Evolutionary conservation across 352 stramenopile genomes (phyloP).

Genomic region (Globisporangium paroecandrum): DNA sequence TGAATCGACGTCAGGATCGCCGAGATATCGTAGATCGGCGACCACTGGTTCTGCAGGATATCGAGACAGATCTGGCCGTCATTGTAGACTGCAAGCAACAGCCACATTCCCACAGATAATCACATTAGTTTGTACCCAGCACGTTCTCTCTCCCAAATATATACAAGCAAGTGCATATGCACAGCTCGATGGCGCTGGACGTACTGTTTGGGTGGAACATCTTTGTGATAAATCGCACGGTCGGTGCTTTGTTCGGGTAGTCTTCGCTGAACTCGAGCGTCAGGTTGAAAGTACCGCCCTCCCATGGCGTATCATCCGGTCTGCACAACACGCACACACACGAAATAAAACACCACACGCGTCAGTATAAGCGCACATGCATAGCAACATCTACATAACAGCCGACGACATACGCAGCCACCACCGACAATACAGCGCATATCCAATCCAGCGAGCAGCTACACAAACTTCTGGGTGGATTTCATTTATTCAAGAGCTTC

Average conservation of each 20-base stretch:
- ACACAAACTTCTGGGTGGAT: not conserved
- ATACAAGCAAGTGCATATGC: not conserved
- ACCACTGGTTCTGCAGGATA: slow-evolving; percentile 99
- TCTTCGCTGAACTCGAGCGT: slow-evolving; percentile 99
- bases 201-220: slow-evolving; percentile 99
- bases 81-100: slow-evolving; percentile 69
- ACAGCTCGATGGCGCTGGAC: slow-evolving; percentile 2
- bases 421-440: too few relatives aligned
- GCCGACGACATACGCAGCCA: not conserved
- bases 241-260: slow-evolving; percentile 99
- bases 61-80: slow-evolving; percentile 95
- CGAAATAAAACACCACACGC: not conserved
- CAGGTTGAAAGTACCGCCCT: slow-evolving; percentile 98
- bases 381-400: not conserved
- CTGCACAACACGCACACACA: slow-evolving; percentile 51
- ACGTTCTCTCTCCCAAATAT: not conserved
- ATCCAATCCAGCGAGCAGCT: not conserved
- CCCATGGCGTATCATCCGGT: slow-evolving; percentile 98
- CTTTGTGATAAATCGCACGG: slow-evolving; percentile 98
- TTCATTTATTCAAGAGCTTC: not conserved
- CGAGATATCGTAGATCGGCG: slow-evolving; percentile 99
- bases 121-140: slow-evolving; percentile 7
- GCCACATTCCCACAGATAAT: slow-evolving; percentile 7
- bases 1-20: slow-evolving; percentile 99
- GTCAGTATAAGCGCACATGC: not conserved